phyloP scores from a whole-genome alignment of 2,329 filamentous ascomycete species.

The Ceratocystis diversiconidia region DNA sequence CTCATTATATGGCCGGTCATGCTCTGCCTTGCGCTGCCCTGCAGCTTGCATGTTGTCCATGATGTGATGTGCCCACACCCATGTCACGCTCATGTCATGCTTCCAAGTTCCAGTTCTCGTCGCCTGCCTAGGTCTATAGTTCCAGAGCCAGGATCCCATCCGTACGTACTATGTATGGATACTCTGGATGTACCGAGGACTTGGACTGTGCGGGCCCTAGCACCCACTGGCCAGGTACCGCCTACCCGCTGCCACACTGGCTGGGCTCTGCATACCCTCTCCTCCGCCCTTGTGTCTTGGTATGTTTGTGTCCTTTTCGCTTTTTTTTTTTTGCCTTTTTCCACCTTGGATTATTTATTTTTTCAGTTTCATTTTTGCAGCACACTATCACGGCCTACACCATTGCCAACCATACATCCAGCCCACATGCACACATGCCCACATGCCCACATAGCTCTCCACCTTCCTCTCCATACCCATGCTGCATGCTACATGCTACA shows the following conservation, averaged over 20 bases:
- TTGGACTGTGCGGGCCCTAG: conserved; percentile 7
- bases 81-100: not conserved
- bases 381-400: too few relatives aligned
- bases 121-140: too few relatives aligned
- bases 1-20: too few relatives aligned
- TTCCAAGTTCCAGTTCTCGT: not conserved
- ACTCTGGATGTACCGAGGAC: conserved; percentile 5
- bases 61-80: not conserved
- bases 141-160: not conserved
- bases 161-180: conserved; percentile 3
- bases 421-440: too few relatives aligned
- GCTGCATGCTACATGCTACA: not conserved
- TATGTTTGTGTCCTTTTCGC: too few relatives aligned
- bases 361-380: too few relatives aligned
- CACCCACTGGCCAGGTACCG: not conserved
- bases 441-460: too few relatives aligned
- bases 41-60: not conserved
- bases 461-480: too few relatives aligned
- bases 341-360: too few relatives aligned
- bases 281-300: not conserved
- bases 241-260: not conserved
- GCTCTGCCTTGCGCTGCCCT: not conserved
- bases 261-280: not conserved
- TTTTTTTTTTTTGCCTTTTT: too few relatives aligned
- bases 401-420: too few relatives aligned